Evolutionary conservation across 768 basidiomycete species (phyloP), one percentile per base, ranked within the genome.

Genomic region (Tricholoma hemisulphureum): DNA sequence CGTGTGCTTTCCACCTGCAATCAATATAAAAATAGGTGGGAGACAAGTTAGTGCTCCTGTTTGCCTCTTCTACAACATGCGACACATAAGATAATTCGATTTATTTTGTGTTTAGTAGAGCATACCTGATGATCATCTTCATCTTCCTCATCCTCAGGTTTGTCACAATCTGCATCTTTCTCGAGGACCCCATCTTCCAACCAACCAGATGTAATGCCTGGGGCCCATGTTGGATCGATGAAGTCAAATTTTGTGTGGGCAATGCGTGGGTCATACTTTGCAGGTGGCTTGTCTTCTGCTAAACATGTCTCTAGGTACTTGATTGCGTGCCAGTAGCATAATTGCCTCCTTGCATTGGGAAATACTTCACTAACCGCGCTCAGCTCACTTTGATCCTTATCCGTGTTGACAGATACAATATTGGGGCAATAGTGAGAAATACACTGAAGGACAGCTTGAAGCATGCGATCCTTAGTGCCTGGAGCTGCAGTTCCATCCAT

Each of bases 271-370:
- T 65, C 62, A 45, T 67, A 67, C 5, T 32, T 18, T 13, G 66
- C 62, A 0, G 64, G 66, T 43, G 61, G 58, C 16, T 63, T 67
- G 31, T 65, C 57, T 39, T 67, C 64, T 6, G 63, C 58, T 0
- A 73, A 55, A 1, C 63, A 59, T 32, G 62, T 46, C 26, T 69
- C 65, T 11, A 71, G n/a, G 13, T 68, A 67, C 2, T 46, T 54
- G 20, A 72, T 59, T 2, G 55, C 63, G 51, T 74, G 72, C 72
- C 72, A 73, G 41, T 70, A 68, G 56, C 72, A 73, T 0, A 74
- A 52, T 58, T 71, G 72, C 26, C 72, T 68, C 48, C 72, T 72
- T 3, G 68, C 64, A 4, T 50, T 5, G 1, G 65, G 60, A 24
- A 64, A 64, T 2, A 58, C 53, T 1, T 28, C 58, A 1, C 52